Conservation (phyloP, 202 grass and related monocot genomes). For the Schoenoplectus tabernaemontani region DNA sequence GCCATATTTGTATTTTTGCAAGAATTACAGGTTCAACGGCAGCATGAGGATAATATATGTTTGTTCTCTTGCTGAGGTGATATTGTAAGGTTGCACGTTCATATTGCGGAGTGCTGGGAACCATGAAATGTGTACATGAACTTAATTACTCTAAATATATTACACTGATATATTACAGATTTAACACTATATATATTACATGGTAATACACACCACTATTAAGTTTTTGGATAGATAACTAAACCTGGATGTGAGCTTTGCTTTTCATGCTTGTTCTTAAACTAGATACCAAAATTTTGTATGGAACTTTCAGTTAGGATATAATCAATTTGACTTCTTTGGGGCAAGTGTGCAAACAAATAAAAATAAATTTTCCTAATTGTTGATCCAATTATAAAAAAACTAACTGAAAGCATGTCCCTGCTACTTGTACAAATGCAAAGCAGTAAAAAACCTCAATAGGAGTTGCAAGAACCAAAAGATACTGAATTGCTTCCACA, state of each 20-base stretch:
- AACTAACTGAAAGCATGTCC: background rate
- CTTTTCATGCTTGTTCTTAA: background rate
- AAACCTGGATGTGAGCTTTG: background rate
- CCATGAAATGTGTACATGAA: background rate
- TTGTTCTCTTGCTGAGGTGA: background rate
- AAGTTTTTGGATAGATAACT: background rate
- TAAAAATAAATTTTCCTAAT: background rate
- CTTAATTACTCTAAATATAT: background rate
- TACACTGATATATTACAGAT: background rate
- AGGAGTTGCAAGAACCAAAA: conserved; percentile 90
- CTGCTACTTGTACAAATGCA: background rate
- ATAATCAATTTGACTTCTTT: background rate
- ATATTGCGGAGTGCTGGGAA: background rate
- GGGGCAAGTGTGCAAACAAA: background rate
- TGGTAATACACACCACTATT: background rate
- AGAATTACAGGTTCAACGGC: background rate
- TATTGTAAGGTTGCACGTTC: background rate
- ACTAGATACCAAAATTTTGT: background rate
- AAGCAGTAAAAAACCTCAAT: conserved; percentile 49
- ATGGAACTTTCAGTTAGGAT: background rate
- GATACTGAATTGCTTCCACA: conserved; percentile 87
- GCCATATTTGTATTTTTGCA: background rate
- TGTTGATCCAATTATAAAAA: background rate
- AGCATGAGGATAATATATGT: background rate
- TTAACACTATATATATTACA: background rate